Evolutionary conservation across 2,329 filamentous ascomycete species (phyloP), one percentile per base, ranked within the genome.

Genomic region (Penicillium rolfsii): DNA sequence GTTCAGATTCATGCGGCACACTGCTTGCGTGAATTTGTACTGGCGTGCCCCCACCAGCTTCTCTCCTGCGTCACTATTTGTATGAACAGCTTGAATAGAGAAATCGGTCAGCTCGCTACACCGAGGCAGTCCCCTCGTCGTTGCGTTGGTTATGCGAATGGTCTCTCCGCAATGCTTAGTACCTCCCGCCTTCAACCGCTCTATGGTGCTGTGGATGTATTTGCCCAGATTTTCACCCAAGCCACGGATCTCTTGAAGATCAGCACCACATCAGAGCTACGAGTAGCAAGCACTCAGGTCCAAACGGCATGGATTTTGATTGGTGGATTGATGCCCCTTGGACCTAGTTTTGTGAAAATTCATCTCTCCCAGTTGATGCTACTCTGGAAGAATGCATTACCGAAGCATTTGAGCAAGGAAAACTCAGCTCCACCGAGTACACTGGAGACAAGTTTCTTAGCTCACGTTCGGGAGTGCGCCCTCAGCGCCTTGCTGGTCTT

Each of bases 221-320:
- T 97, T 75, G 96, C 93, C 62, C 87, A 92, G 35, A 91, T 98
- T 12, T 84, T 98, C 60, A 90, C 91, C 7, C 93, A 97, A 81
- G 93, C 95, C 1, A 98, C 93, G 0, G 91, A 91, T 41, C 82
- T 99, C 30, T 84, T 99, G 41, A 99, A 99, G 76, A 93, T 90
- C 0, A 97, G 93, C 74, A 89, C 93, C 49, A 91, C 92, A 72
- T 95, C 92, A 1, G 94, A 99, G 73, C 82, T 99, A 56, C 88
- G 94, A 30, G 88, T 95, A 38, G 96, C 95, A 6, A 91, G 91
- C 70, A 97, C 93, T 1, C 95, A 99, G 73, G 93, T 99, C 26
- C 95, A 99, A 74, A 93, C 99, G 2, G 95, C 95, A 5, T 99
- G 95, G 94, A 96, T 96, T 52, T 81, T 99, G 59, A 96, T 99